Base-by-base conservation (phyloP, 257 asterid genomes). In the Przewalskia tangutica region DNA sequence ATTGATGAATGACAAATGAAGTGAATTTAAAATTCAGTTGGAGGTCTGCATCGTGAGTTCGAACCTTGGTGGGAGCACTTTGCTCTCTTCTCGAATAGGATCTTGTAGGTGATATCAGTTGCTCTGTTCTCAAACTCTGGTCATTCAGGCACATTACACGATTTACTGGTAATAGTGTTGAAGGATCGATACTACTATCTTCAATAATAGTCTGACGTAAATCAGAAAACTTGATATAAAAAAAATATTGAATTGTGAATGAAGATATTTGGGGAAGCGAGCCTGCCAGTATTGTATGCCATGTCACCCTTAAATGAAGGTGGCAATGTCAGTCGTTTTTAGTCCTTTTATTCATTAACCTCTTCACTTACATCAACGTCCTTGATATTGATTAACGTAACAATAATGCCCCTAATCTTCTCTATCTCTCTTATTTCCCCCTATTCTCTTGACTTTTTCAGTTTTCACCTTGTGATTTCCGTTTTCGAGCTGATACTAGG, bases 291-390 rank as follows among this genome's bases (percentile, higher is more conserved):
- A 8, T 58, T 79, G 59, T 5, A 58, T 79, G 82, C 73, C 82
- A 59, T 40, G 44, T 60, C 79, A 73, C 68, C 55, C 82, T 8
- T 79, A 63, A 40, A 79, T 79, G 73, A 59, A 79, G 82, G 59
- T 79, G 82, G 82, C 82, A 79, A 42, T 40, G 82, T 59, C 82
- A 59, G 82, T 40, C 32, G 16, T 8, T 79, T 58, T 59, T 4
- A 12, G 13, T 16, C 3, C 38, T 46, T 79, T 59, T 27, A 38
- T 42, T 79, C 71, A 40, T 38, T 58, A 7, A 70, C 55, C 77
- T 70, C 55, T 68, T 68, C 1, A 48, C 53, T 27, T 27, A 17
- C 0, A 40, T 44, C 0, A 20, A 20, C 20, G 13, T 73, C 60
- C 79, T 48, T 12, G 2, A 48, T 48, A 48, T 73, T 48, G 4